Conservation (phyloP, 306 rosid species). For the Medicago ruthenica region DNA sequence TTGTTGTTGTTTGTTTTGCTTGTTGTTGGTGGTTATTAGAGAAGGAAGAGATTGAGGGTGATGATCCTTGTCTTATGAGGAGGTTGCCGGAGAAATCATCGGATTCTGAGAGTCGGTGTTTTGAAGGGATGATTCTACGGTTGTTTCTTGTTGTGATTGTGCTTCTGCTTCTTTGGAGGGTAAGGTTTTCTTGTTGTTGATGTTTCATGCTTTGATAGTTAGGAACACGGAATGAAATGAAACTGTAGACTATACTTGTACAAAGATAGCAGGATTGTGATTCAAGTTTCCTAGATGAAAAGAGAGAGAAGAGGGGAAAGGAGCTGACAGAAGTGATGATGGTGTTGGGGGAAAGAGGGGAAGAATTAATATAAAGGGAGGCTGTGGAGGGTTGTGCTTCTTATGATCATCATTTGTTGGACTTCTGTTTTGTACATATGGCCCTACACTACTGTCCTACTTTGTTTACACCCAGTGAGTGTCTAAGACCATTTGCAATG, state of each 20-base stretch:
- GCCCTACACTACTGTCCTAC: conserved; percentile 17
- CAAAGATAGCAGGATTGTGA: conserved; percentile 29
- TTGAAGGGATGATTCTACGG: conserved; percentile 53
- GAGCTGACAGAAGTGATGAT: conserved; percentile 82
- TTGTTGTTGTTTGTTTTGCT: conserved; percentile 19
- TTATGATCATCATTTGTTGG: conserved; percentile 54
- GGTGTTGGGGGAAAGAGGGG: conserved; percentile 53
- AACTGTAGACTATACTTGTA: neutral
- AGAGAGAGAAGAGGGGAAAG: conserved; percentile 30
- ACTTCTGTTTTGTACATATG: conserved; percentile 45
- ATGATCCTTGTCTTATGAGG: conserved; percentile 49
- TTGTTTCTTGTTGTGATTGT: conserved; percentile 45
- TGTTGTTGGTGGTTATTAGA: neutral
- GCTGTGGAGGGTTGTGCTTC: conserved; percentile 66
- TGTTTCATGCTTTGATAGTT: conserved; percentile 54
- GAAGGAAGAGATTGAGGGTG: conserved; percentile 43
- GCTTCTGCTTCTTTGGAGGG: conserved; percentile 61
- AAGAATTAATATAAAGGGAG: conserved; percentile 68
- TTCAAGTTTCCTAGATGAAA: conserved; percentile 25
- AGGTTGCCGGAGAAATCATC: conserved; percentile 55
- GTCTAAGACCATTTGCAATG: too few relatives aligned
- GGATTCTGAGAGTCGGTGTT: conserved; percentile 22
- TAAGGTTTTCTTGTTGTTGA: conserved; percentile 47
- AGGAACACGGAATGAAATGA: neutral
- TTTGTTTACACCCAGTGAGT: too few relatives aligned